These are phyloP conservation scores for Darksidea phi DNA, from an alignment of 495 filamentous ascomycete genomes.

Conservation along the genomic window DNA sequence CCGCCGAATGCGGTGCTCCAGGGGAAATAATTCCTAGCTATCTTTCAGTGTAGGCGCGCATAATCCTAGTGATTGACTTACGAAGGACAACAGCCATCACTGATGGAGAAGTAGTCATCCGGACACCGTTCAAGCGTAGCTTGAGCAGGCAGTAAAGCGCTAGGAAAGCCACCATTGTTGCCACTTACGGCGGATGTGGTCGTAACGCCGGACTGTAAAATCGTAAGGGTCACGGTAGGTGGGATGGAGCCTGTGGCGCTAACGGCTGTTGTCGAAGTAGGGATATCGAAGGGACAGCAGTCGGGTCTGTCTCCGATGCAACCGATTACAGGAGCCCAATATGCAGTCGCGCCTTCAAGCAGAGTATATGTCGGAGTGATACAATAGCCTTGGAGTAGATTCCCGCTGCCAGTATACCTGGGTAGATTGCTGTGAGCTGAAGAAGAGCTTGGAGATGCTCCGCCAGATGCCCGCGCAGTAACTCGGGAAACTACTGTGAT, in stretches of 20 bases:
- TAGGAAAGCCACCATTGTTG: conserved; percentile 11
- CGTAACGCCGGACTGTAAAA: not conserved
- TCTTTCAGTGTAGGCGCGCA: not conserved
- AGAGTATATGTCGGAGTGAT: conserved; percentile 23
- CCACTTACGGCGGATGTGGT: not conserved
- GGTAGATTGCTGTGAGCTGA: conserved; percentile 16
- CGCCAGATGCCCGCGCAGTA: conserved; percentile 3
- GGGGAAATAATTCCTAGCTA: conserved; percentile 18
- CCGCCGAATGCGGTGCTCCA: conserved; percentile 30
- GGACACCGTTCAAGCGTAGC: conserved; percentile 19
- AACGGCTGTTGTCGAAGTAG: not conserved
- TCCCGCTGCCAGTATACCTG: conserved; percentile 14
- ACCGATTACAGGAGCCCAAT: conserved; percentile 27
- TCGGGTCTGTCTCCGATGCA: conserved; percentile 25
- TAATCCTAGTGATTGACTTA: not conserved
- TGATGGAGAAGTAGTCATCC: conserved; percentile 23
- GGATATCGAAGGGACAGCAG: conserved; percentile 27
- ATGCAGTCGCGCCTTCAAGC: conserved; percentile 25
- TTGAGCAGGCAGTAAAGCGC: not conserved
- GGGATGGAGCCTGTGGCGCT: not conserved
- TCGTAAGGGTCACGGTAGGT: not conserved
- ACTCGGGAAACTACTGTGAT: conserved; percentile 11
- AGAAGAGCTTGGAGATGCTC: not conserved
- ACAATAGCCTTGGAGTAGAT: conserved; percentile 29
- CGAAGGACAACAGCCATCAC: conserved; percentile 28